Evolutionary conservation across 2,329 filamentous ascomycete genomes (phyloP).

Genomic region (Colletotrichum falcatum): DNA sequence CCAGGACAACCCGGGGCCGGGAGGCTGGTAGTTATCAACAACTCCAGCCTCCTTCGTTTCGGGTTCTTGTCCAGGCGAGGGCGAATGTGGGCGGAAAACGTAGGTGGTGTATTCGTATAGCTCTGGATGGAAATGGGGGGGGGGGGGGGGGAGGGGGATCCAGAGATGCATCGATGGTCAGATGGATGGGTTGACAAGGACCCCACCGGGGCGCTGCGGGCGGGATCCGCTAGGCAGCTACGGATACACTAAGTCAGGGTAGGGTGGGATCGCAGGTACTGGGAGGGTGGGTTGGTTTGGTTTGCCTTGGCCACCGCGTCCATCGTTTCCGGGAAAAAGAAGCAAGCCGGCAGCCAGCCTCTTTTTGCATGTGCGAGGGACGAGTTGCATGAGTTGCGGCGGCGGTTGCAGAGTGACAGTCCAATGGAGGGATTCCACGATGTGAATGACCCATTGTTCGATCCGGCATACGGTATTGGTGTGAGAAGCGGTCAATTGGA

Average conservation of each 20-base stretch:
- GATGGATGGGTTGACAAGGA: constrained; percentile 9
- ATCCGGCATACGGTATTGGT: constrained; percentile 14
- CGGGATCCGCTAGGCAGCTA: constrained; percentile 30
- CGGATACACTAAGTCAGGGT: neutral
- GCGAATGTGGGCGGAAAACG: constrained; percentile 23
- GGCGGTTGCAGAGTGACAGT: constrained; percentile 33
- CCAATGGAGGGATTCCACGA: constrained; percentile 50
- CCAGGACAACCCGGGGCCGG: neutral
- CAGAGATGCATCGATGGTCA: constrained; percentile 15
- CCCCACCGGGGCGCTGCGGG: constrained; percentile 31
- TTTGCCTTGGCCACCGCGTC: constrained; percentile 36
- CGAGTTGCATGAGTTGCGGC: constrained; percentile 36
- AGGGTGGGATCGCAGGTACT: no score
- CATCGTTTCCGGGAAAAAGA: constrained; percentile 18
- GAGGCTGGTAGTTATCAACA: constrained; percentile 33
- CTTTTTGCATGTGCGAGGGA: constrained; percentile 38
- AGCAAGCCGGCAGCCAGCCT: constrained; percentile 36
- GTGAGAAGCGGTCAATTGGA: constrained; percentile 9
- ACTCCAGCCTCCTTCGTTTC: constrained; percentile 29
- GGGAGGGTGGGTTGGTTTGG: neutral
- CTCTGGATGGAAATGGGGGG: constrained; percentile 18
- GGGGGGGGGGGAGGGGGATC: constrained; percentile 28
- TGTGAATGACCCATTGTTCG: constrained; percentile 41
- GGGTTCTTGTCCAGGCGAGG: neutral
- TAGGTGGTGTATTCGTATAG: constrained; percentile 10